phyloP scores from a whole-genome alignment of 2,329 filamentous ascomycete species.

The Emericellopsis cladophorae region DNA sequence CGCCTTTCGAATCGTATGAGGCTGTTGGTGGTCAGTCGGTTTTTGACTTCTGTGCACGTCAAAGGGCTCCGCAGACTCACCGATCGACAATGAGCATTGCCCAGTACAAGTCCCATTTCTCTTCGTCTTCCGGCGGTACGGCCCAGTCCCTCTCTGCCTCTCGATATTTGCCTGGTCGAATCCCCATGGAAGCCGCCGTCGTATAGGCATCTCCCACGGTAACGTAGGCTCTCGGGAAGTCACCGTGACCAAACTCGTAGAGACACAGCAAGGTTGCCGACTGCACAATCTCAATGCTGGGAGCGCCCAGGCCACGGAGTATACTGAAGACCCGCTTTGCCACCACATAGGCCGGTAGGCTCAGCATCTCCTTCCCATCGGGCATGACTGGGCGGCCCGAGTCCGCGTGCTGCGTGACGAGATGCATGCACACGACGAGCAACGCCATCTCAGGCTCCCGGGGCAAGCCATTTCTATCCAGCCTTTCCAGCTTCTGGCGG shows the following conservation, averaged over 20 bases:
- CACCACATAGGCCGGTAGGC: slow-evolving; percentile 22
- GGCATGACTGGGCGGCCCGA: slow-evolving; percentile 16
- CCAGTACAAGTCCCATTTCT: slow-evolving; percentile 28
- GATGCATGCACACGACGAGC: slow-evolving; percentile 28
- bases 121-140: slow-evolving; percentile 20
- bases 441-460: slow-evolving; percentile 19
- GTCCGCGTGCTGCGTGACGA: slow-evolving; percentile 23
- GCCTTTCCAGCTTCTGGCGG: slow-evolving; percentile 13
- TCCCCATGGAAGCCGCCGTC: slow-evolving; percentile 18
- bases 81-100: slow-evolving; percentile 29
- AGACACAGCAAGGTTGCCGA: slow-evolving; percentile 25
- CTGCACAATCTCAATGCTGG: slow-evolving; percentile 25
- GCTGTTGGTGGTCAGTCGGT: slow-evolving; percentile 5
- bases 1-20: slow-evolving; percentile 18
- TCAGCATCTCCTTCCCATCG: slow-evolving; percentile 24
- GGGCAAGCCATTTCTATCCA: slow-evolving; percentile 9
- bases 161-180: slow-evolving; percentile 22
- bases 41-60: not conserved
- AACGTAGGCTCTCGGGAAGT: slow-evolving; percentile 25
- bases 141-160: slow-evolving; percentile 14
- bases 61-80: slow-evolving; percentile 11
- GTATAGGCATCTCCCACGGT: slow-evolving; percentile 27
- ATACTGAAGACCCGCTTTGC: slow-evolving; percentile 24
- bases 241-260: slow-evolving; percentile 31
- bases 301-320: slow-evolving; percentile 19